Percentiles rank a stretch among this genome's conserved stretches.
These are phyloP conservation scores for Talaromyces funiculosus DNA, from an alignment of 2,329 filamentous ascomycete genomes.

Conservation along the genomic window DNA sequence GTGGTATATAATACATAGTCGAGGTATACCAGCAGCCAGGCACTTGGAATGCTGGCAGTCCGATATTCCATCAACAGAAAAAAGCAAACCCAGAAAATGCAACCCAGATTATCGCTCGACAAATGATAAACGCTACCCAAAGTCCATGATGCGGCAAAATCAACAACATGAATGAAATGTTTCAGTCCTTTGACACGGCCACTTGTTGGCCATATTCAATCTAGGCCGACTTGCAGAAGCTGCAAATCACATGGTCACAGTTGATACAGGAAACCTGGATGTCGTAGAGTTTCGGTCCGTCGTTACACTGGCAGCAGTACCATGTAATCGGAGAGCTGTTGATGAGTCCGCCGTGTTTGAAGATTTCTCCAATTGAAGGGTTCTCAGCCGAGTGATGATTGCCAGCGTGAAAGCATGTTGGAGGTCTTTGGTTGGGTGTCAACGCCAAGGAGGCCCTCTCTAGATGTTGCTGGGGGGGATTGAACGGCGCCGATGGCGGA, in stretches of 20 bases:
- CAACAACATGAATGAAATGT: background rate
- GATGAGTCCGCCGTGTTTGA: slow-evolving; percentile 1
- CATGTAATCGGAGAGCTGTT: slow-evolving; percentile 17
- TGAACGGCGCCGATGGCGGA: background rate
- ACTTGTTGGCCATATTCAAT: background rate
- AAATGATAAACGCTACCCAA: background rate
- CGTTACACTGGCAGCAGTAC: slow-evolving; percentile 34
- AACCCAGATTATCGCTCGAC: background rate
- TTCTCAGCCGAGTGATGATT: background rate
- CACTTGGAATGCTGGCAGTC: background rate
- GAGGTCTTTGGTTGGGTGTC: background rate
- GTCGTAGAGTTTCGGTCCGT: slow-evolving; percentile 36
- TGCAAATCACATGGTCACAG: slow-evolving; percentile 30
- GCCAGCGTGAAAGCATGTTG: background rate
- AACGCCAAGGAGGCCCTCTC: background rate
- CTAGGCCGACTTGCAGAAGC: slow-evolving; percentile 18
- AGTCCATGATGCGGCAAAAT: background rate
- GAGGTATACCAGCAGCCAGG: background rate
- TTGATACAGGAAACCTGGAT: slow-evolving; percentile 28
- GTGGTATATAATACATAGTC: background rate
- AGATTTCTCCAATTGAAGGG: background rate
- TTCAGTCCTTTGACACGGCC: background rate
- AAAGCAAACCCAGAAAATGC: background rate
- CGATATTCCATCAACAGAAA: background rate
- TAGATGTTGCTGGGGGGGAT: background rate